Base-by-base conservation (phyloP, 129 eudicot species). In the Helianthus annuus region DNA sequence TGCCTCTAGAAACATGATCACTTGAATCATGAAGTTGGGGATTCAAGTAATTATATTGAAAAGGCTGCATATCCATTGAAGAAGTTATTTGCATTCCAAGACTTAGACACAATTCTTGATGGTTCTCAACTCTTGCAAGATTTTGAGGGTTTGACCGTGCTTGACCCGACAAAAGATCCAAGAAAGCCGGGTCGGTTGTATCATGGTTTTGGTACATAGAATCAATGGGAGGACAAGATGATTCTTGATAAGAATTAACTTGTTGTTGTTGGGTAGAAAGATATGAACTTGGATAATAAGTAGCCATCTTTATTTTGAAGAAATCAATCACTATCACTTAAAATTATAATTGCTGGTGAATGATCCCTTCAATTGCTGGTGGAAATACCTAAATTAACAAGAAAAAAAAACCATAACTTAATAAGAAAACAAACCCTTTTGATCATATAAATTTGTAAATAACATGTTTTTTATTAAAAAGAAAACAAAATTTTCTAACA, bases 101-200 rank as follows among this genome's bases (percentile, higher is more conserved):
- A 78, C 90, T 89, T 0, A 93, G 89, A 15, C 96, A 89, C 66
- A 93, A 75, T 36, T 87, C 96, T 73, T 87, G 89, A 46, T 66
- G 48, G 32, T 70, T 75, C 61, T 71, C 76, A 22, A 54, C 17
- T 42, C 76, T 71, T 15, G 87, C 68, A 72, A 82, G 71, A 68
- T 70, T 78, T 71, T 71, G 77, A 7, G 73, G 62, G 63, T 78
- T 78, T 64, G 82, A 76, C 52, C 59, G 74, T 0, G 68, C 19
- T 45, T 68, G 72, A 67, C 74, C 64, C 11, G 90, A 65, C 54
- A 79, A 66, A 16, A 86, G 82, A 55, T 89, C 85, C 75, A 82
- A 61, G 79, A 51, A 76, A 60, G 86, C 75, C 6, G 80, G 59
- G 54, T 78, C 77, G 16, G 72, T 62, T 44, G 77, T 15, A 17